Evolutionary conservation across 345 rosid species (phyloP), one percentile per base, ranked within the genome.

Genomic region (Gossypium mustelinum): DNA sequence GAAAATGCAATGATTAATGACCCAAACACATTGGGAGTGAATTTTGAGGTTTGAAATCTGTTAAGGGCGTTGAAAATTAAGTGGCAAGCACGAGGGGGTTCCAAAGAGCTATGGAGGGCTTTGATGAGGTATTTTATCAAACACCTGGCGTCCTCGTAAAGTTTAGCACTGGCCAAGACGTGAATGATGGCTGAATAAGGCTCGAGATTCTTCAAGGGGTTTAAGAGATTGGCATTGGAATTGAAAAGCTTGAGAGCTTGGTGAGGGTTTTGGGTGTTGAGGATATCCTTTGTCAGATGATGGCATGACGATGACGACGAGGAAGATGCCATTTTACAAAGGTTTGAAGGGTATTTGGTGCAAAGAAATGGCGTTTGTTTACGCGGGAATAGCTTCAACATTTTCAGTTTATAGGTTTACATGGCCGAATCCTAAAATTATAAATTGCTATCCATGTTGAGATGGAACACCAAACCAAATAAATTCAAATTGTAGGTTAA

Each of bases 81-180:
- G 52, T 52, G 50, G 74, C 80, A 76, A 67, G 81, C 72, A 18
- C 80, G 79, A 2, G 12, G 41, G 9, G 83, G 77, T 54, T 84
- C 83, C 55, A 54, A 68, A 73, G 82, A 76, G 59, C 75, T 80
- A 18, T 72, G 79, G 48, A 87, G 82, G 54, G 77, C 14, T 76
- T 85, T 71, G 4, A 85, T 81, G 74, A 90, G 87, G 85, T 73
- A 59, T 85, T 89, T 89, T 72, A 87, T 87, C 92, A 87, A 87
- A 77, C 94, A 83, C 81, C 85, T 86, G 79, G 92, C 90, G 58
- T 80, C 76, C 59, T 12, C 34, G 76, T 82, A 85, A 56, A 79
- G 77, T 12, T 81, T 78, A 9, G 84, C 84, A 76, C 73, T 56
- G 3, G 84, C 64, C 60, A 86, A 18, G 2, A 79, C 77, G 44